Evolutionary conservation across 2,329 filamentous ascomycete genomes (phyloP), one percentile per base, ranked within the genome.

Genomic region (Colletotrichum tabaci): DNA sequence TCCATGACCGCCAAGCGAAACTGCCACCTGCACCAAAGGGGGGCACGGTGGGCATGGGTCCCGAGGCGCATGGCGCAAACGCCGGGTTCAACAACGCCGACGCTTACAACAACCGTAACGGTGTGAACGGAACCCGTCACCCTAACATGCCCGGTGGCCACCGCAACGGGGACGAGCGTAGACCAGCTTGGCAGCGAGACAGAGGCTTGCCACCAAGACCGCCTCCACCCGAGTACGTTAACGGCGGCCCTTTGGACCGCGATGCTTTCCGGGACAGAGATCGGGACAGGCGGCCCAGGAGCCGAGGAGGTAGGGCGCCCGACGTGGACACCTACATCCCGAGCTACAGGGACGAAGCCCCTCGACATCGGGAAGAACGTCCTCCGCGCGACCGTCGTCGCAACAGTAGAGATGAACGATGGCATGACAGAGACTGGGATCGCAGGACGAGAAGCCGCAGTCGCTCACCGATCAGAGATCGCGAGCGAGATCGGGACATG

Each of bases 21-120:
- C 87, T 96, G 13, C 96, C 96, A 4, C 96, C 96, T 15, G 96
- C 96, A 0, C 96, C 96, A 0, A 95, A 96, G 76, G 96, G 95
- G 15, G 96, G 94, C 4, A 95, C 94, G 1, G 95, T 98, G 3
- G 96, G 96, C 16, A 90, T 94, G 77, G 90, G 90, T n/a, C 85
- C 86, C 1, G 86, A 87, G 38, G 77, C 75, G 5, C 76, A 76
- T 65, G 85, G 86, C 10, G 86, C 87, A 12, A 86, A 87, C 73
- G 80, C 81, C 47, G 84, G 86, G 2, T 87, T 89, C 78, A 85
- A 86, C 72, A 85, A 84, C 71, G 84, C 83, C 26, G 88, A 89
- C 62, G 84, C 83, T 12, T 89, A 86, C 71, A 84, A 84, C 23
- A 77, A 80, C 2, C 79, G 87, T 9, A 88, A 87, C 72, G 86